These are phyloP conservation scores for Cladophialophora bantiana DNA, from an alignment of 2,329 filamentous ascomycete genomes.

Conservation along the genomic window DNA sequence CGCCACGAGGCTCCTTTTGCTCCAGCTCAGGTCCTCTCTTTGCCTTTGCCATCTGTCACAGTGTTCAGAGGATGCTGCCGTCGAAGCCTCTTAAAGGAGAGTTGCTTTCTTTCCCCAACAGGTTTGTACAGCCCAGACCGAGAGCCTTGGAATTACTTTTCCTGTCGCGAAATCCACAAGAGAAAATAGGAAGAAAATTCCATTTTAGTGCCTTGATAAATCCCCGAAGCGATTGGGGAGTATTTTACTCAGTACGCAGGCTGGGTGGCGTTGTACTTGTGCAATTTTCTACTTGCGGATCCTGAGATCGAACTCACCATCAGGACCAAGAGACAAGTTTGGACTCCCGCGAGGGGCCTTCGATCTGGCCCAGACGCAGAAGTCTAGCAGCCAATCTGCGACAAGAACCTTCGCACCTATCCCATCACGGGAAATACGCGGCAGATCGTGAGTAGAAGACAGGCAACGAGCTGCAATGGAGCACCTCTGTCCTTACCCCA, in stretches of 20 bases:
- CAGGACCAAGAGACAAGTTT: too few relatives aligned
- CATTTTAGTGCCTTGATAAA: too few relatives aligned
- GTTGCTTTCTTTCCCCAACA: not conserved
- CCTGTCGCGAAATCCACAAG: not conserved
- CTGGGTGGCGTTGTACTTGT: too few relatives aligned
- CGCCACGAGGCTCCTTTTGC: not conserved
- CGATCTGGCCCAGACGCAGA: too few relatives aligned
- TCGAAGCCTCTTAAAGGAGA: not conserved
- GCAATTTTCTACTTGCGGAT: too few relatives aligned
- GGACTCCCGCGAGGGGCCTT: too few relatives aligned
- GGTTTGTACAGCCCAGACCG: not conserved
- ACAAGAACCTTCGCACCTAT: too few relatives aligned
- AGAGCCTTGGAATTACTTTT: not conserved
- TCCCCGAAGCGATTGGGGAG: too few relatives aligned
- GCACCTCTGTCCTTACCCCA: constrained; percentile 40
- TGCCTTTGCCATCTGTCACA: not conserved
- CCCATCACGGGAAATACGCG: too few relatives aligned
- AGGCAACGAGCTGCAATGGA: constrained; percentile 31
- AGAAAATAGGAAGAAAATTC: not conserved
- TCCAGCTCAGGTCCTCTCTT: not conserved
- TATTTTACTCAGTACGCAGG: too few relatives aligned
- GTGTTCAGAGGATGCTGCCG: not conserved
- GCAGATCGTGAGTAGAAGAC: not conserved
- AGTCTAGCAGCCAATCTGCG: too few relatives aligned
- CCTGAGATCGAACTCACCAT: too few relatives aligned